Conservation (phyloP, 495 filamentous ascomycete genomes). For the Aspergillus asperescens region DNA sequence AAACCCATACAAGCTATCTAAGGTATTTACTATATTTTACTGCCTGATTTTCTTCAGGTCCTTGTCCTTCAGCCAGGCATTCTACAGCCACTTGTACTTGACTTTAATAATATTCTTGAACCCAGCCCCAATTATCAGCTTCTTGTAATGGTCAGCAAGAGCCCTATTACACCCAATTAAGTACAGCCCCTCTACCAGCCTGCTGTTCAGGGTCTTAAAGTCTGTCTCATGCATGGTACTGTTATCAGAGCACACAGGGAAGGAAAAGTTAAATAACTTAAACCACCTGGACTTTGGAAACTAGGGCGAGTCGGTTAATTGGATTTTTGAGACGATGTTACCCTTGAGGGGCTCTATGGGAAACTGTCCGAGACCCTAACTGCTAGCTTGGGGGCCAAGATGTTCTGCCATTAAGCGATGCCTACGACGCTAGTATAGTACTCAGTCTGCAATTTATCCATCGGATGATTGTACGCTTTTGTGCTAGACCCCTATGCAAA, state of each 20-base stretch:
- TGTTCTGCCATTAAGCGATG: not conserved
- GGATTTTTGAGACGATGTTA: not conserved
- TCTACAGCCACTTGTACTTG: not conserved
- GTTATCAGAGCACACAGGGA: constrained; percentile 45
- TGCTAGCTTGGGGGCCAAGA: not conserved
- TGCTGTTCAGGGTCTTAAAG: constrained; percentile 48
- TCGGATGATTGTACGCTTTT: not conserved
- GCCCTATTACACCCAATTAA: constrained; percentile 46
- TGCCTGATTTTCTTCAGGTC: constrained; percentile 1
- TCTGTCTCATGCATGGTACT: constrained; percentile 41
- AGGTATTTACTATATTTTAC: constrained; percentile 1
- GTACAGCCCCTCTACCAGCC: constrained; percentile 15
- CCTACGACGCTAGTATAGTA: not conserved
- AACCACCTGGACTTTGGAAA: constrained; percentile 26
- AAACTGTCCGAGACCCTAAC: not conserved
- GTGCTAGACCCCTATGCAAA: not conserved
- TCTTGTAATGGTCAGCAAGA: constrained; percentile 34
- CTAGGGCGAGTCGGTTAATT: not conserved
- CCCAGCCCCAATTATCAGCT: not conserved
- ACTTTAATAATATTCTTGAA: not conserved
- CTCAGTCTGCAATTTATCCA: not conserved
- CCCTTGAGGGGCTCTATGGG: not conserved
- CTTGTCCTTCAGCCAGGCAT: not conserved
- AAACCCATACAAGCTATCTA: constrained; percentile 1
- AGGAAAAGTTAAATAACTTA: constrained; percentile 50